Conservation (phyloP, 495 filamentous ascomycete species). For the Aspergillus sclerotiicarbonarius region DNA sequence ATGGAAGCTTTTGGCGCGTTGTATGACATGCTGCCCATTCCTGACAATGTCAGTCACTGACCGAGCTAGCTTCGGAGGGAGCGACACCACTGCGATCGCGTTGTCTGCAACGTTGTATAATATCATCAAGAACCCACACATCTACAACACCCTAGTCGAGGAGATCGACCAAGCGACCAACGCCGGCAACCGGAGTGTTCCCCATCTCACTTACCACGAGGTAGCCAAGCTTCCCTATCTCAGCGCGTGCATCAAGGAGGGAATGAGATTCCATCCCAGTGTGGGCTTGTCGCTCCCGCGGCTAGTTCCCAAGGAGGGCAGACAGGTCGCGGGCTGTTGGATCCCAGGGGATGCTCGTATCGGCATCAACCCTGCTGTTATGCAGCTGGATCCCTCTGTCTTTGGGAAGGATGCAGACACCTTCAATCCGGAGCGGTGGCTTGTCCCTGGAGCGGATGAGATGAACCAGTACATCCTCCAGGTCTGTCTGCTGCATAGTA, state of each 20-base stretch:
- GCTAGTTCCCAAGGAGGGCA: constrained; percentile 16
- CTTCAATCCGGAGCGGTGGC: constrained; percentile 55
- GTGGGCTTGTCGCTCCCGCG: constrained; percentile 23
- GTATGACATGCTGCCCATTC: no score
- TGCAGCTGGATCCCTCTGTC: constrained; percentile 33
- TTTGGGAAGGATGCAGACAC: constrained; percentile 50
- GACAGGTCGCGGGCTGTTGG: constrained; percentile 16
- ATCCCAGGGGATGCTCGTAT: constrained; percentile 23
- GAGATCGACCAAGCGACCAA: constrained; percentile 46
- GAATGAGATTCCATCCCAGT: constrained; percentile 24
- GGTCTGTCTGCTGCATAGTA: not conserved
- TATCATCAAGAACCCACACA: constrained; percentile 47
- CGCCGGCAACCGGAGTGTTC: constrained; percentile 16
- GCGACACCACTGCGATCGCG: constrained; percentile 51
- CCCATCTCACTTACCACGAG: constrained; percentile 21
- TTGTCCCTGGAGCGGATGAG: constrained; percentile 35
- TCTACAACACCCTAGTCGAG: constrained; percentile 45
- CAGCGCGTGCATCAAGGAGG: constrained; percentile 38
- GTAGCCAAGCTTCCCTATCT: constrained; percentile 40
- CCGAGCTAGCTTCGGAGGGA: constrained; percentile 37
- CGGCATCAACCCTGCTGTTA: constrained; percentile 27
- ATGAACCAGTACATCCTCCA: constrained; percentile 20
- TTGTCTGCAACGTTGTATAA: constrained; percentile 48
- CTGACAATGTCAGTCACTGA: not conserved
- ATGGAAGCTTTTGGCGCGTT: constrained; percentile 18